Conservation (phyloP, 2,329 filamentous ascomycete genomes). For the Zasmidium cellare region DNA sequence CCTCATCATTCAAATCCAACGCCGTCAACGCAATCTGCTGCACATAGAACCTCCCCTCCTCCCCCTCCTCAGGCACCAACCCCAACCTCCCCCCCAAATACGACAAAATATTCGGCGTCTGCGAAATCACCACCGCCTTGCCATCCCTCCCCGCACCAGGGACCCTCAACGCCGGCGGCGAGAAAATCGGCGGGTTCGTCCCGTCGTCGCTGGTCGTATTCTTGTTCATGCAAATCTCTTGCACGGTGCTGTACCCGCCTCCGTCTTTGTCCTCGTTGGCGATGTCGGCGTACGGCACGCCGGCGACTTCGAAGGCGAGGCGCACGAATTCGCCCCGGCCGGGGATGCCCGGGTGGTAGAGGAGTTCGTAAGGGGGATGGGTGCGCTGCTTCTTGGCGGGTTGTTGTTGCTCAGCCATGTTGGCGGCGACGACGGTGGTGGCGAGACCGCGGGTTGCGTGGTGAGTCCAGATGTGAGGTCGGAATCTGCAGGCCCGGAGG, state of each 20-base stretch:
- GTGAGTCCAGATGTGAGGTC: not conserved
- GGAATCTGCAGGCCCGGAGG: not conserved
- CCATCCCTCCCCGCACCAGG: constrained; percentile 54
- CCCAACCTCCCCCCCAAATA: constrained; percentile 66
- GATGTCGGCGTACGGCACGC: constrained; percentile 64
- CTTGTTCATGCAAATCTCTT: constrained; percentile 43
- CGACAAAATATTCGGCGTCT: constrained; percentile 71
- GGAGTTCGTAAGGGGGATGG: constrained; percentile 35
- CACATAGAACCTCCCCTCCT: constrained; percentile 53
- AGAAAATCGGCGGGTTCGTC: constrained; percentile 64
- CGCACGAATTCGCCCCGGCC: constrained; percentile 75
- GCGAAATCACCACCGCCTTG: constrained; percentile 59
- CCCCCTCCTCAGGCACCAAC: constrained; percentile 52
- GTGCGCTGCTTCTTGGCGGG: not conserved
- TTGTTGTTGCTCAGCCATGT: not conserved
- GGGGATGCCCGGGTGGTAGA: constrained; percentile 68
- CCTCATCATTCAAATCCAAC: constrained; percentile 70
- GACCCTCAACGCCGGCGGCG: constrained; percentile 64
- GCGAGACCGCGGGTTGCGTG: not conserved
- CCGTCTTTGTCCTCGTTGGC: constrained; percentile 46
- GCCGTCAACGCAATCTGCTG: constrained; percentile 68
- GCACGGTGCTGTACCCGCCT: constrained; percentile 55
- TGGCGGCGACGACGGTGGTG: not conserved
- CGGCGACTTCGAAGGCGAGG: constrained; percentile 68
- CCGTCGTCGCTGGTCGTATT: constrained; percentile 41